Conservation (phyloP, 1,284 basidiomycete species). For the Pisolithus thermaeus region DNA sequence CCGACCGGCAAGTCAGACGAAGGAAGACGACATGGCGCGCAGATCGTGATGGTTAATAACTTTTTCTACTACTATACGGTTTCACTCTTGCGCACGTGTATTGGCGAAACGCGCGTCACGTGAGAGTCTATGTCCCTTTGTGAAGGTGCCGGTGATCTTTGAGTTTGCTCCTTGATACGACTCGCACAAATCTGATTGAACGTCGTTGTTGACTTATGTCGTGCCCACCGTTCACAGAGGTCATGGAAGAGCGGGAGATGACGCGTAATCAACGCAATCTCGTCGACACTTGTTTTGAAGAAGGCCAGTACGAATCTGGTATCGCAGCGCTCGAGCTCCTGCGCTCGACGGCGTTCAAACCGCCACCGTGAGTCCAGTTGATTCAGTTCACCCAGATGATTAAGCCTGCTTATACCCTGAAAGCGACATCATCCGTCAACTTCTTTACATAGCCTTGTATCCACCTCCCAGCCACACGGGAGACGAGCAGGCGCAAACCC, state of each 20-base stretch:
- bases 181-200: too few species aligned
- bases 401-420: conserved; percentile 9
- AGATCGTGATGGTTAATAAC: too few species aligned
- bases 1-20: too few species aligned
- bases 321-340: conserved; percentile 55
- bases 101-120: too few species aligned
- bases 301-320: conserved; percentile 64
- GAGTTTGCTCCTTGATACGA: background rate
- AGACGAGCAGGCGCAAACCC: conserved; percentile 30
- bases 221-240: background rate
- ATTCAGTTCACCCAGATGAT: conserved; percentile 6
- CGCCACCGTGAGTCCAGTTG: conserved; percentile 42
- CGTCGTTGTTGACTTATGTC: background rate
- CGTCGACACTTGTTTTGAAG: conserved; percentile 66
- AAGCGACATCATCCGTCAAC: conserved; percentile 56
- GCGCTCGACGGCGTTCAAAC: conserved; percentile 47
- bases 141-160: too few species aligned
- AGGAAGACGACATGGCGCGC: too few species aligned
- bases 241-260: conserved; percentile 44
- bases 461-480: conserved; percentile 35
- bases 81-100: too few species aligned
- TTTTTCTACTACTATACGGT: too few species aligned
- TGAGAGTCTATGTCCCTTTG: too few species aligned
- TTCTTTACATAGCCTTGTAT: conserved; percentile 63
- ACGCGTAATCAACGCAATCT: conserved; percentile 48